These are phyloP conservation scores for Leccinum disarticulatum DNA, from an alignment of 768 basidiomycete species.

Conservation along the genomic window DNA sequence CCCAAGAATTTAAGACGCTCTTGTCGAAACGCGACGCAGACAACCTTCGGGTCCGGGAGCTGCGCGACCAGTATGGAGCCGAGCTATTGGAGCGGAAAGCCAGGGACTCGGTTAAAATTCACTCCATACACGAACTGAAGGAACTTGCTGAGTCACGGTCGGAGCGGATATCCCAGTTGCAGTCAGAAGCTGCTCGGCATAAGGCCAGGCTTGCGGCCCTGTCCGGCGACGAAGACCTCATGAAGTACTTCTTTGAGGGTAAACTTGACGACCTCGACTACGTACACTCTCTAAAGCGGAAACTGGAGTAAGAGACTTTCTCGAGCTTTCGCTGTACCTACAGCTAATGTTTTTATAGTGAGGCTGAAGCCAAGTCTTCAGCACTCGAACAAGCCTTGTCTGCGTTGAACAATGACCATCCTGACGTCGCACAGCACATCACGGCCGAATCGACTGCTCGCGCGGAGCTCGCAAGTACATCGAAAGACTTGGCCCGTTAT, in stretches of 20 bases:
- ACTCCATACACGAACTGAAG: conserved; percentile 64
- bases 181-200: conserved; percentile 70
- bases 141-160: conserved; percentile 61
- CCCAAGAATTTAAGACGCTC: conserved; percentile 63
- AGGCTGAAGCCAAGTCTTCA: conserved; percentile 47
- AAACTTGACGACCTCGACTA: conserved; percentile 52
- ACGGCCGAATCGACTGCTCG: conserved; percentile 50
- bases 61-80: conserved; percentile 63
- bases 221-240: conserved; percentile 66
- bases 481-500: conserved; percentile 57
- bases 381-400: conserved; percentile 54
- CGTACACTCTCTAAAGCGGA: conserved; percentile 51
- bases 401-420: conserved; percentile 45
- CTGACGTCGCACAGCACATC: conserved; percentile 52
- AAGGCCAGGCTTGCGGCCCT: conserved; percentile 78
- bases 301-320: conserved; percentile 48
- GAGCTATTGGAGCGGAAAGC: conserved; percentile 70
- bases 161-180: conserved; percentile 71
- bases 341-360: conserved; percentile 38
- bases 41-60: conserved; percentile 64
- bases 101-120: conserved; percentile 56
- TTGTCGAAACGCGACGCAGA: conserved; percentile 67
- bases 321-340: not conserved
- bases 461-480: conserved; percentile 46
- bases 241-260: conserved; percentile 65